Base-by-base conservation (phyloP, 169 alveolate genomes). In the Plasmodium blacklocki region DNA sequence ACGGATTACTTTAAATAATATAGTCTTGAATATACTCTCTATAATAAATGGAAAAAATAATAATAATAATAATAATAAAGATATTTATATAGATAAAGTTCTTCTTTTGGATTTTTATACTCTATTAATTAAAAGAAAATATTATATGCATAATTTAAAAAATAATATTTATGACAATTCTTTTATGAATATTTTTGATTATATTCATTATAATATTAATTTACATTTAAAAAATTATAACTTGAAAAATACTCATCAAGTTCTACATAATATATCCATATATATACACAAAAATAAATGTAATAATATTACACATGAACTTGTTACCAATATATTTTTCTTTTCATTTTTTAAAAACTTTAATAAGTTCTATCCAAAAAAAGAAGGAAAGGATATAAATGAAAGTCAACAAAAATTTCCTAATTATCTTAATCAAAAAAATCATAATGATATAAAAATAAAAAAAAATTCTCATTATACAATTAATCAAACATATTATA, bases 231-330 rank as follows among this genome's bases (percentile, higher is more conserved):
- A 43, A 23, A 18, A 64, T 11, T 78, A 78, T 45, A 52, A 47
- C 15, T 78, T 78, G 26, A 63, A 70, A 52, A 78, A 78, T 58
- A 47, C 67, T 4, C 60, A 58, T 54, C 63, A 64, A 59, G 47
- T 78, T 19, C 45, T 78, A n/a, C 54, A 7, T 3, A 59, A 52
- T n/a, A 11, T 78, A 14, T 64, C 89, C 6, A 78, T 64, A 23
- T 78, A 78, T 58, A 14, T 78, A 19, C 70, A 78, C n/a, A 78
- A 52, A 70, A 70, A 64, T 21, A 59, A 78, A 2, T 50, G 78
- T 4, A 66, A 59, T 23, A 14, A 64, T 14, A 50, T 58, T 19
- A 64, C 89, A 15, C 52, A 78, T 26, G 60, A 78, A 56, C 52
- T 78, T 8, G 29, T 78, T 56, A 12, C 11, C 2, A 78, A 78